These are phyloP conservation scores for Beauveria bassiana DNA, from an alignment of 2,329 filamentous ascomycete species.

Conservation along the genomic window DNA sequence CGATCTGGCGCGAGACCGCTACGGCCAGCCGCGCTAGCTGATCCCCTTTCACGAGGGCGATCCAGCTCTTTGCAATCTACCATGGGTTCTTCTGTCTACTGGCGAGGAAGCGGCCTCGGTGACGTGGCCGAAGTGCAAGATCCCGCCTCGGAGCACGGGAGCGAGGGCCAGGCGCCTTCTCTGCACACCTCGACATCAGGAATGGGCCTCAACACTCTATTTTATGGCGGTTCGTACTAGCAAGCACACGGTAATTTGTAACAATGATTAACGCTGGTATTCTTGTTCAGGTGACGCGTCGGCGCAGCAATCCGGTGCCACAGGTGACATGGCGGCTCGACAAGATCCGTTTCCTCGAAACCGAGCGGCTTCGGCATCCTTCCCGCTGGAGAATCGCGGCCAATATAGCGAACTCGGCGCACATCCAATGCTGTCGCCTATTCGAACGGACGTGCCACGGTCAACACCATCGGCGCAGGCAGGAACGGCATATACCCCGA, in stretches of 20 bases:
- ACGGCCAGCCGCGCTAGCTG: conserved; percentile 51
- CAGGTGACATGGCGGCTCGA: background rate
- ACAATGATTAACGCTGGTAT: conserved; percentile 5
- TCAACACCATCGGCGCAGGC: background rate
- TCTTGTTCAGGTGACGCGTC: conserved; percentile 1
- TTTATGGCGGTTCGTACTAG: conserved; percentile 11
- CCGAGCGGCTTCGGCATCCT: background rate
- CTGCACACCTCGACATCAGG: conserved; percentile 3
- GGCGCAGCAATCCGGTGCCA: background rate
- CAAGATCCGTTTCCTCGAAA: conserved; percentile 4
- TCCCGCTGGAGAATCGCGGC: background rate
- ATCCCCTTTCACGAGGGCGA: conserved; percentile 48
- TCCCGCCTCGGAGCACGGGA: conserved; percentile 2
- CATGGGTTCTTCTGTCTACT: conserved; percentile 52
- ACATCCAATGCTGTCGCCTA: conserved; percentile 2
- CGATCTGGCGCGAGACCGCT: conserved; percentile 42
- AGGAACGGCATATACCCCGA: background rate
- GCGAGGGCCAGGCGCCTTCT: background rate
- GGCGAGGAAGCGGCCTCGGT: conserved; percentile 24
- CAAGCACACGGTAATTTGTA: background rate
- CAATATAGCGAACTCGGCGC: background rate
- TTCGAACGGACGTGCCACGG: background rate
- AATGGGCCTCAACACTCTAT: conserved; percentile 7
- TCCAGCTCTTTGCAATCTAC: conserved; percentile 53
- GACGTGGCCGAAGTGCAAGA: conserved; percentile 3